These are phyloP conservation scores for Pythium rishiriense DNA, from an alignment of 352 stramenopile species.

Conservation along the genomic window DNA sequence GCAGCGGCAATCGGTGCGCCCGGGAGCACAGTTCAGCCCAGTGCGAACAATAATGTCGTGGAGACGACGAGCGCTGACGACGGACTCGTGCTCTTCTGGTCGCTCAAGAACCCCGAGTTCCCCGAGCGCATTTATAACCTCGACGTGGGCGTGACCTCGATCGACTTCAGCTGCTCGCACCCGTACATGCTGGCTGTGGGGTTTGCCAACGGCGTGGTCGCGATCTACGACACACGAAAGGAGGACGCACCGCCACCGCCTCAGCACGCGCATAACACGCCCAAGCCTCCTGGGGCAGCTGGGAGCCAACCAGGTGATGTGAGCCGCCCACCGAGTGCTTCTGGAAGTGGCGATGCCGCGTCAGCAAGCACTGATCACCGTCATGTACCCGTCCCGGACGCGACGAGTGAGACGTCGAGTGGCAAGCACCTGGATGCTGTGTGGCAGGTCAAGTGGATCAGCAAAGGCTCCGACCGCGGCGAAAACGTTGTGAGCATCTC, in stretches of 20 bases:
- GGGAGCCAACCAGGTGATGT: neutral
- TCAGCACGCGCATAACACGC: neutral
- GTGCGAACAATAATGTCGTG: neutral
- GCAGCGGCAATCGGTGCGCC: slow-evolving; percentile 8
- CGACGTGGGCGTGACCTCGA: slow-evolving; percentile 76
- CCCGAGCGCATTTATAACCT: slow-evolving; percentile 88
- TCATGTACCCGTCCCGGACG: slow-evolving; percentile 45
- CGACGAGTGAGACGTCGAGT: slow-evolving; percentile 51
- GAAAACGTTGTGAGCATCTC: slow-evolving; percentile 91
- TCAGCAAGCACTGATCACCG: slow-evolving; percentile 1
- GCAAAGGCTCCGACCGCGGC: slow-evolving; percentile 76
- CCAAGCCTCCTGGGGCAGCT: slow-evolving; percentile 4
- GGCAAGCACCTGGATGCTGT: slow-evolving; percentile 90
- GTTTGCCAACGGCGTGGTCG: slow-evolving; percentile 87
- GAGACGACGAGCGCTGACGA: slow-evolving; percentile 6
- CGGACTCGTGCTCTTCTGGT: slow-evolving; percentile 93
- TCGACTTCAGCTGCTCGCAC: slow-evolving; percentile 86
- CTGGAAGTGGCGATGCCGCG: neutral
- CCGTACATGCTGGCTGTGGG: slow-evolving; percentile 91
- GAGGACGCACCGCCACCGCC: slow-evolving; percentile 33
- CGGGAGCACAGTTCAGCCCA: neutral
- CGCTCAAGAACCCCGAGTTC: slow-evolving; percentile 90
- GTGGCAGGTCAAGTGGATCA: slow-evolving; percentile 93
- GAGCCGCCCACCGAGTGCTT: slow-evolving; percentile 13
- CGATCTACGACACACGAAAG: slow-evolving; percentile 90